These are phyloP conservation scores for Senecio squalidus DNA, from an alignment of 140 eudicot genomes.

Conservation along the genomic window DNA sequence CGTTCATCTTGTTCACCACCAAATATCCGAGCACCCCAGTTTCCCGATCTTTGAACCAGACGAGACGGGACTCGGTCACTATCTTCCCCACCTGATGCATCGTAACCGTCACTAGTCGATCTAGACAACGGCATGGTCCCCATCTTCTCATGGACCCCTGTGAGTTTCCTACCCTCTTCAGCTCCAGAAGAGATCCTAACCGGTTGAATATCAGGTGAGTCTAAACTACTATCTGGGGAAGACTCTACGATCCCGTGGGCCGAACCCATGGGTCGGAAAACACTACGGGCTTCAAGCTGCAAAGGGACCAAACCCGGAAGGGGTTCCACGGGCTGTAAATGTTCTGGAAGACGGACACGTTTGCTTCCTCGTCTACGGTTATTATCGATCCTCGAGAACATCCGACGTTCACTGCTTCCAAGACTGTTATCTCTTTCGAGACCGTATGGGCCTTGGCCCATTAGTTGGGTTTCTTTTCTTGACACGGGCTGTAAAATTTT, in stretches of 20 bases:
- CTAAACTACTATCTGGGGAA: conserved; percentile 89
- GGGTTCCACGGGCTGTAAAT: conserved; percentile 43
- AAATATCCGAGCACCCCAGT: conserved; percentile 68
- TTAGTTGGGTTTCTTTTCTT: conserved; percentile 35
- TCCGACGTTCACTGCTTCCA: conserved; percentile 64
- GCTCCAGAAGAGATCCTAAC: conserved; percentile 71
- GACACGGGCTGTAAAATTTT: conserved; percentile 74
- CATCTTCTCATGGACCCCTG: conserved; percentile 22
- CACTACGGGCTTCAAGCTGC: conserved; percentile 75
- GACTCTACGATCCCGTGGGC: conserved; percentile 50
- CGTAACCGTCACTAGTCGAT: conserved; percentile 93
- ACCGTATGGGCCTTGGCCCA: conserved; percentile 17
- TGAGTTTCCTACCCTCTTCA: conserved; percentile 53
- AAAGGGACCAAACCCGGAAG: conserved; percentile 54
- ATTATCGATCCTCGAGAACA: conserved; percentile 43
- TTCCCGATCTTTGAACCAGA: conserved; percentile 43
- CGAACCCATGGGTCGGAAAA: conserved; percentile 46
- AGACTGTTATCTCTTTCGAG: conserved; percentile 60
- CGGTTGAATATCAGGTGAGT: conserved; percentile 83
- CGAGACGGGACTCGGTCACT: conserved; percentile 86
- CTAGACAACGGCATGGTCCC: conserved; percentile 60
- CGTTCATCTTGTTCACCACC: conserved; percentile 53
- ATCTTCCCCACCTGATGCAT: conserved; percentile 98
- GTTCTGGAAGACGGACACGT: conserved; percentile 74
- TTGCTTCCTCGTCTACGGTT: conserved; percentile 65